Evolutionary conservation across 805 yeast genomes (phyloP).

Genomic region (Ogataea corticis): DNA sequence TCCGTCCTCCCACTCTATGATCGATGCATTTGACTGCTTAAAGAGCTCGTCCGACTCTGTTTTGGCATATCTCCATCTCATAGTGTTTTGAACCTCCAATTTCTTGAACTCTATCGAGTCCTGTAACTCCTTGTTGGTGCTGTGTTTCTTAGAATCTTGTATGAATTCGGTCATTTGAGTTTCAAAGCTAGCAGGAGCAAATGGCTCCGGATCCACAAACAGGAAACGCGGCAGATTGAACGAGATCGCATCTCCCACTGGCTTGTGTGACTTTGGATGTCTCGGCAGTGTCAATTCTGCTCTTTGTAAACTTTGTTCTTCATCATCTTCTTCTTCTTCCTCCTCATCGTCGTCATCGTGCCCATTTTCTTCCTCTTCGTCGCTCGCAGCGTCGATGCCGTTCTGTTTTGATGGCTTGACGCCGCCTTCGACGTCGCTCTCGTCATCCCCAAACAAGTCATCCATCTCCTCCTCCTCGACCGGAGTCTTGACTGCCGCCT

Average conservation of each 20-base stretch:
- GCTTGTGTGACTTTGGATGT: slow-evolving; percentile 48
- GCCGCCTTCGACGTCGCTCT: slow-evolving; percentile 17
- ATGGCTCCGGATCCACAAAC: slow-evolving; percentile 81
- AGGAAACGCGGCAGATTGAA: slow-evolving; percentile 82
- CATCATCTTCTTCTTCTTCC: slow-evolving; percentile 37
- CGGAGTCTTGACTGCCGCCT: neutral
- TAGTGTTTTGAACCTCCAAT: slow-evolving; percentile 53
- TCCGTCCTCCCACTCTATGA: slow-evolving; percentile 95
- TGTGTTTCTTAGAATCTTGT: slow-evolving; percentile 37
- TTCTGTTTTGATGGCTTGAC: slow-evolving; percentile 25
- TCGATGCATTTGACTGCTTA: slow-evolving; percentile 86
- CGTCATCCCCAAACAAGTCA: slow-evolving; percentile 39
- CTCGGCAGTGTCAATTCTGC: slow-evolving; percentile 48
- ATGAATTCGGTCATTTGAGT: slow-evolving; percentile 51
- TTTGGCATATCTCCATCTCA: slow-evolving; percentile 91
- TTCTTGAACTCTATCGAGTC: slow-evolving; percentile 42
- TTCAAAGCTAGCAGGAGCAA: slow-evolving; percentile 61
- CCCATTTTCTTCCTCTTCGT: slow-evolving; percentile 36
- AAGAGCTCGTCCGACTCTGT: slow-evolving; percentile 69
- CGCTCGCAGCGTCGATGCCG: slow-evolving; percentile 12
- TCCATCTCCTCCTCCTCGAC: slow-evolving; percentile 34
- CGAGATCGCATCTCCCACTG: slow-evolving; percentile 35
- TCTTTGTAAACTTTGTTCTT: slow-evolving; percentile 29
- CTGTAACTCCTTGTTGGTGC: slow-evolving; percentile 52
- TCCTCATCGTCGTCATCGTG: slow-evolving; percentile 38